phyloP scores from a whole-genome alignment of 768 basidiomycete species.

The Jaapia argillacea region DNA sequence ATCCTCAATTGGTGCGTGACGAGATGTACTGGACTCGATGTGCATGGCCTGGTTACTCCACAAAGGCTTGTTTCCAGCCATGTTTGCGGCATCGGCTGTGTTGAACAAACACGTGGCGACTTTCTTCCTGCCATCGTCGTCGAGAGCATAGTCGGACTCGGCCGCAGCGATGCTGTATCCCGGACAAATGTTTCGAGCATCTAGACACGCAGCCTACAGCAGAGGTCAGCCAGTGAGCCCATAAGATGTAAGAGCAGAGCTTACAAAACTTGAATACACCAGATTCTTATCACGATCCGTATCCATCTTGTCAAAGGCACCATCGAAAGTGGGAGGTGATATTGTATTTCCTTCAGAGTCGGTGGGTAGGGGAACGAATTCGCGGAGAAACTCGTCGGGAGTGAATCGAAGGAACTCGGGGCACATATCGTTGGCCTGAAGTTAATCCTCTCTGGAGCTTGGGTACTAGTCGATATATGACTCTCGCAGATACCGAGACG shows the following conservation, averaged over 20 bases:
- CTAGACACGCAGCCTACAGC: background rate
- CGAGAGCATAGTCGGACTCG: background rate
- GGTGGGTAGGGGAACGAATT: background rate
- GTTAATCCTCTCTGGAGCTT: no score
- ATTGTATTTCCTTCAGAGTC: background rate
- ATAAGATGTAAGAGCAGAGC: background rate
- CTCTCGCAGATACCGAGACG: no score
- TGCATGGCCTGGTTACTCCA: no score
- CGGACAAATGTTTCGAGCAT: background rate
- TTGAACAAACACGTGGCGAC: background rate
- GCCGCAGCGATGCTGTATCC: background rate
- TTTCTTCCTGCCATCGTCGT: background rate
- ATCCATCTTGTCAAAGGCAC: background rate
- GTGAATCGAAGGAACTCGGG: background rate
- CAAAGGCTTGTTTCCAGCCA: no score
- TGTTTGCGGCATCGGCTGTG: background rate
- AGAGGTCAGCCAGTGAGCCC: background rate
- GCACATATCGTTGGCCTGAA: no score
- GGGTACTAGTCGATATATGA: no score
- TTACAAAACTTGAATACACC: background rate
- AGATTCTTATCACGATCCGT: background rate
- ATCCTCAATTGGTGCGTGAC: background rate
- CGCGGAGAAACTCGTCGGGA: background rate
- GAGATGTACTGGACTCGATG: background rate
- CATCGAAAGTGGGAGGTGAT: no score